Conservation (phyloP, 768 basidiomycete species). For the Naganishia antarctica region DNA sequence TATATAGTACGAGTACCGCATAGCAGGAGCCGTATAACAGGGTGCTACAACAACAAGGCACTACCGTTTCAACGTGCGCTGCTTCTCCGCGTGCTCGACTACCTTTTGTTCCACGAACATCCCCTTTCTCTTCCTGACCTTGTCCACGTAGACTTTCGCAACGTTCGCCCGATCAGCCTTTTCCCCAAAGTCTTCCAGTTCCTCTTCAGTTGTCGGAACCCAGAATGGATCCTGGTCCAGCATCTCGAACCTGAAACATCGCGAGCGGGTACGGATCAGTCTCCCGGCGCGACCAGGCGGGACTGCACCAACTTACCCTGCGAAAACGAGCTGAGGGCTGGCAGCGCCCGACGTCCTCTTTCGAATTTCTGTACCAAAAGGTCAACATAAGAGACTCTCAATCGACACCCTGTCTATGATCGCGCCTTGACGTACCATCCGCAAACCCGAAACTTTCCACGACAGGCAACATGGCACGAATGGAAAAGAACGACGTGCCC, state of each 20-base stretch:
- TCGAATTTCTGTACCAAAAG: conserved; percentile 67
- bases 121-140: conserved; percentile 83
- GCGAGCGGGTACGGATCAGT: background rate
- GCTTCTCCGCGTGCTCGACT: conserved; percentile 94
- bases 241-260: conserved; percentile 68
- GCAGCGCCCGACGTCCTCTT: conserved; percentile 95
- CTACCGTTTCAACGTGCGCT: conserved; percentile 66
- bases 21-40: too few relatives aligned
- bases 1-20: too few relatives aligned
- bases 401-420: too few relatives aligned
- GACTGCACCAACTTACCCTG: conserved; percentile 59
- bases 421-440: conserved; percentile 65
- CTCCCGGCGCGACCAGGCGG: background rate
- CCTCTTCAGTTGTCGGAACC: conserved; percentile 95
- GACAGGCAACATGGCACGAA: conserved; percentile 84
- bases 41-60: too few relatives aligned
- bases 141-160: conserved; percentile 89
- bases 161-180: conserved; percentile 89
- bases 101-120: conserved; percentile 93
- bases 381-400: background rate
- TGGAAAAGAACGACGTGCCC: conserved; percentile 88
- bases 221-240: conserved; percentile 93
- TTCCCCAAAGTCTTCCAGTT: conserved; percentile 92
- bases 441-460: conserved; percentile 98
- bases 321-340: conserved; percentile 93